Evolutionary conservation across 1,284 basidiomycete species (phyloP).

Genomic region (Pseudozyma flocculosa): DNA sequence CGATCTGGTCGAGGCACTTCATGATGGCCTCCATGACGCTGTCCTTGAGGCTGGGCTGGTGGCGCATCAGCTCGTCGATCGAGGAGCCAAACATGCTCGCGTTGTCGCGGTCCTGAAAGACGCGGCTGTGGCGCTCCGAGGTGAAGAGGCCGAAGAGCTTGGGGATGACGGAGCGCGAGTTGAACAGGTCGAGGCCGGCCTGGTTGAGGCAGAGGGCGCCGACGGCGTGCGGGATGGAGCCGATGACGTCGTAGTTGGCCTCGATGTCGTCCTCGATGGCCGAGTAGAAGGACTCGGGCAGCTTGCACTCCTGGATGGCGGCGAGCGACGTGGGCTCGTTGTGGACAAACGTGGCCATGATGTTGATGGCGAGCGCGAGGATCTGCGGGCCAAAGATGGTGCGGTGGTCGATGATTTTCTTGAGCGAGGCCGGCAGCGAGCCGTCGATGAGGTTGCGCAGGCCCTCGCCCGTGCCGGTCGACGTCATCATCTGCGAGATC

Average conservation of each 20-base stretch:
- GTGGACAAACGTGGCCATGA: slow-evolving; percentile 97
- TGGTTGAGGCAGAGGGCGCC: slow-evolving; percentile 95
- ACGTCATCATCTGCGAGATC: slow-evolving; percentile 93
- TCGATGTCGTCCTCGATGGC: slow-evolving; percentile 82
- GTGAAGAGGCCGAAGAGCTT: slow-evolving; percentile 83
- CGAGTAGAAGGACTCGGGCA: slow-evolving; percentile 86
- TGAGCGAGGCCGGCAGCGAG: slow-evolving; percentile 79
- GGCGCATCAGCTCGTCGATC: slow-evolving; percentile 92
- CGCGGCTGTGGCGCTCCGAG: slow-evolving; percentile 77
- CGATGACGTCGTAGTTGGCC: slow-evolving; percentile 69
- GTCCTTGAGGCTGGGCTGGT: slow-evolving; percentile 84
- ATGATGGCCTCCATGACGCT: slow-evolving; percentile 62
- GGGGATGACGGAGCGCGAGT: slow-evolving; percentile 72
- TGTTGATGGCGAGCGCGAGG: slow-evolving; percentile 78
- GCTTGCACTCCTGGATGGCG: slow-evolving; percentile 85
- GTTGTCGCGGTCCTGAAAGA: slow-evolving; percentile 90
- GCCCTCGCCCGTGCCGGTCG: slow-evolving; percentile 83
- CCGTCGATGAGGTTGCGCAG: slow-evolving; percentile 92
- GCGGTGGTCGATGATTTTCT: slow-evolving; percentile 81
- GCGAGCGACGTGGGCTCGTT: slow-evolving; percentile 94
- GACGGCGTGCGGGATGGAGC: slow-evolving; percentile 90
- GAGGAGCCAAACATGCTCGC: slow-evolving; percentile 82
- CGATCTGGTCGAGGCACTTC: slow-evolving; percentile 59
- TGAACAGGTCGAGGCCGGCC: slow-evolving; percentile 78
- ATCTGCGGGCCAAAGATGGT: slow-evolving; percentile 82